Base-by-base conservation (phyloP, 140 eudicot genomes). In the Bidens hawaiensis region DNA sequence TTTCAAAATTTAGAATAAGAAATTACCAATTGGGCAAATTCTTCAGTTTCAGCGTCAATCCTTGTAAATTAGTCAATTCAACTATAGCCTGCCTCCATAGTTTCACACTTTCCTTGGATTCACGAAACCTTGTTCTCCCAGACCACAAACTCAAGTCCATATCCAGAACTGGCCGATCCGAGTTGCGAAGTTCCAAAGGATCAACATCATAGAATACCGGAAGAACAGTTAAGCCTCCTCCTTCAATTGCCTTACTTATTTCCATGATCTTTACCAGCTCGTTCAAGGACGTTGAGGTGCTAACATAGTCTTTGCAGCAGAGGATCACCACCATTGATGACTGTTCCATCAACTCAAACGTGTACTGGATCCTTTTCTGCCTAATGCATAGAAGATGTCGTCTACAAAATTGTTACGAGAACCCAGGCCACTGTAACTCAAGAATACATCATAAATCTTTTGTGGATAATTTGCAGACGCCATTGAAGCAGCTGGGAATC, bases 111-210 rank as follows among this genome's bases (percentile, higher is more conserved):
- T 25, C 25, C 2, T 2, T 5, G 0, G 67, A 41, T 11, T 41
- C 56, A 49, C 28, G 6, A 49, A 21, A 49, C 0, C 5, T 16
- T 5, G n/a, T n/a, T n/a, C n/a, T n/a, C n/a, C n/a, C n/a, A n/a
- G n/a, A n/a, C n/a, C 3, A 6, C 27, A 19, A 22, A 22, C 28
- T 3, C 7, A 2, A 21, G 0, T 12, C 30, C 1, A 50, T 50
- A 9, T 50, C 57, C 30, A 9, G 57, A 22, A 50, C 21, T 9
- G 3, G 16, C 41, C 25, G 4, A 62, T 24, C 54, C 3, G 54
- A 23, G 67, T 62, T 62, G 2, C 54, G 54, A 62, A 62, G 36
- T 7, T 62, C 54, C 41, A 42, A 41, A 16, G 67, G 67, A 15
- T 62, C 40, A 5, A 62, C 67, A 26, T 3, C 16, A 25, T 25